Conservation (phyloP, 352 stramenopile genomes). For the Sclerospora graminicola region DNA sequence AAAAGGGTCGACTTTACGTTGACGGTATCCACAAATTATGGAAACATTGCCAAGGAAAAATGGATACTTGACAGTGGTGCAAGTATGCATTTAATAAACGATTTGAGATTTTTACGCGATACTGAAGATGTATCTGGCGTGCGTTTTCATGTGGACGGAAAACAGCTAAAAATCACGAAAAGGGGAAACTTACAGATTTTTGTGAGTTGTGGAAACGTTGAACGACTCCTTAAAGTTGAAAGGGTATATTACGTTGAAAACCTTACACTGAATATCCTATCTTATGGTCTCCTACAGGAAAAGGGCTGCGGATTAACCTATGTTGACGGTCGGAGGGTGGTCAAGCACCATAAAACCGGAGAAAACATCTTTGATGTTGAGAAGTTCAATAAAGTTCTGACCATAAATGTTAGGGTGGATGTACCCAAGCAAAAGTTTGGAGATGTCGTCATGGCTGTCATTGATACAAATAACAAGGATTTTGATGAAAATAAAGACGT, state of each 20-base stretch:
- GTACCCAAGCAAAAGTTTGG: neutral
- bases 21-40: neutral
- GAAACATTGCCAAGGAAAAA: neutral
- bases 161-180: neutral
- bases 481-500: neutral
- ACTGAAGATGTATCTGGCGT: neutral
- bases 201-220: too few relatives aligned
- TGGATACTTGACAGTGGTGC: conserved; percentile 5
- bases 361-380: neutral
- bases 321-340: too few relatives aligned
- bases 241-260: neutral
- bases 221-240: neutral
- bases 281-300: neutral
- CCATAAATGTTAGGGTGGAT: neutral
- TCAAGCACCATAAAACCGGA: neutral
- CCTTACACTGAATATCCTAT: neutral
- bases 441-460: neutral
- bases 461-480: neutral
- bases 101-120: neutral
- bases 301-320: neutral
- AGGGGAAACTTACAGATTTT: neutral
- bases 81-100: conserved; percentile 3
- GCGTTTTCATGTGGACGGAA: neutral
- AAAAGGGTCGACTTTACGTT: neutral
- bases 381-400: neutral